Percentiles rank a stretch among this genome's conserved stretches.
phyloP scores from a whole-genome alignment of 805 yeast genomes.

The Saccharomycopsis guyanensis region DNA sequence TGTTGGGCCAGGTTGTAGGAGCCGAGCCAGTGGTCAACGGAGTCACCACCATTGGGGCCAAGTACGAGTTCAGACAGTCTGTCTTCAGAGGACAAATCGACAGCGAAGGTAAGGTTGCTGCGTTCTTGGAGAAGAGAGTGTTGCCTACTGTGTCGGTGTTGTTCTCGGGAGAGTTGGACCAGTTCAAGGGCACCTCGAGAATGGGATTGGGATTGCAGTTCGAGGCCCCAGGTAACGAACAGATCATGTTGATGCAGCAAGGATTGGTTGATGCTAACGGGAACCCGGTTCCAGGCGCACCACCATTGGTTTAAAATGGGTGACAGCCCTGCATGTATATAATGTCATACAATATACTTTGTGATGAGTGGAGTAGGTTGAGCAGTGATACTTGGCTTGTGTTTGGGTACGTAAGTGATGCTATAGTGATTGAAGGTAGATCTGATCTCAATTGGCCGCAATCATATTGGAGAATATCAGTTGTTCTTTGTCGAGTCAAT shows the following conservation, averaged over 20 bases:
- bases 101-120: slow-evolving; percentile 82
- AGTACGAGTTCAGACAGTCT: slow-evolving; percentile 95
- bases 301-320: background rate
- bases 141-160: slow-evolving; percentile 84
- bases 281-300: slow-evolving; percentile 78
- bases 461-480: too few species aligned
- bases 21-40: slow-evolving; percentile 85
- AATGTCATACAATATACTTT: too few species aligned
- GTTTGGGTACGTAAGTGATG: too few species aligned
- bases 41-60: slow-evolving; percentile 89
- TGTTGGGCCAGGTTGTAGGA: slow-evolving; percentile 74
- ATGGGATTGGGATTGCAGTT: slow-evolving; percentile 93
- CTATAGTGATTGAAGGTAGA: too few species aligned
- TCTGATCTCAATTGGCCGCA: too few species aligned
- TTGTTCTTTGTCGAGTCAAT: too few species aligned
- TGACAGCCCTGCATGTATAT: too few species aligned
- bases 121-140: slow-evolving; percentile 87
- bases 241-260: slow-evolving; percentile 55
- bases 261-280: slow-evolving; percentile 78
- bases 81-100: slow-evolving; percentile 93
- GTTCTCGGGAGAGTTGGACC: slow-evolving; percentile 92
- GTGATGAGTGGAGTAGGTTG: too few species aligned
- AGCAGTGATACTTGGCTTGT: too few species aligned
- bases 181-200: slow-evolving; percentile 66
- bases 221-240: slow-evolving; percentile 70